Evolutionary conservation across 169 alveolate genomes (phyloP).

Genomic region (Plasmodium cynomolgi): DNA sequence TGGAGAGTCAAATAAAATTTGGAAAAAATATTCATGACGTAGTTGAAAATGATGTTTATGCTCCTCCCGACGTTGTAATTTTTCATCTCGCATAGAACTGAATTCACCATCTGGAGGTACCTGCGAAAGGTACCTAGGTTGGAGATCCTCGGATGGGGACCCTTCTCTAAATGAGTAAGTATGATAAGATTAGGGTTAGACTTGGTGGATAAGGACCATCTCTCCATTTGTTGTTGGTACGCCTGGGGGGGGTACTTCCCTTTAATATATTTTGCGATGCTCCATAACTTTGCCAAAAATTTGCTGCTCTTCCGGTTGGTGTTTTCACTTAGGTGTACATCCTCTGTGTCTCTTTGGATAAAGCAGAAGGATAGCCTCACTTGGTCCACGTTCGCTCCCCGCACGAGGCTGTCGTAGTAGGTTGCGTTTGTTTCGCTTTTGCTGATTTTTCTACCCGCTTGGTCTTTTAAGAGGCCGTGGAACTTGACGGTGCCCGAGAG

Average conservation of each 20-base stretch:
- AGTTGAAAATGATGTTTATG: slow-evolving; percentile 8
- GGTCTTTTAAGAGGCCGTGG: slow-evolving; percentile 39
- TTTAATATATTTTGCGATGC: slow-evolving; percentile 18
- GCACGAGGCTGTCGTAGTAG: slow-evolving; percentile 5
- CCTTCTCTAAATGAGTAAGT: background rate
- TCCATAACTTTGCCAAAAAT: slow-evolving; percentile 43
- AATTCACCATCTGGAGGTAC: slow-evolving; percentile 6
- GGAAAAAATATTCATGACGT: slow-evolving; percentile 19
- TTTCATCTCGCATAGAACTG: slow-evolving; percentile 4
- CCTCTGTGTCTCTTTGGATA: slow-evolving; percentile 32
- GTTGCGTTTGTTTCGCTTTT: slow-evolving; percentile 35
- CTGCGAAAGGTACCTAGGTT: background rate
- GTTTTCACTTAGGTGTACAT: slow-evolving; percentile 8
- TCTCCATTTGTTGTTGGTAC: background rate
- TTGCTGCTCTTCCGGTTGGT: slow-evolving; percentile 20
- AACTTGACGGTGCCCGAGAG: slow-evolving; percentile 6
- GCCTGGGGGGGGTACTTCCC: slow-evolving; percentile 3
- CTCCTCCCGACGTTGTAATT: background rate
- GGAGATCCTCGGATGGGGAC: background rate
- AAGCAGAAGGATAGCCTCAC: slow-evolving; percentile 25
- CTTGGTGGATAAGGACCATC: background rate
- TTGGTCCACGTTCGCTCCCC: slow-evolving; percentile 5
- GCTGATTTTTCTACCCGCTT: slow-evolving; percentile 44
- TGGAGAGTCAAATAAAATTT: slow-evolving; percentile 34
- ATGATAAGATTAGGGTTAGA: background rate